Conservation (phyloP, 352 stramenopile genomes). For the Globisporangium megalacanthum region DNA sequence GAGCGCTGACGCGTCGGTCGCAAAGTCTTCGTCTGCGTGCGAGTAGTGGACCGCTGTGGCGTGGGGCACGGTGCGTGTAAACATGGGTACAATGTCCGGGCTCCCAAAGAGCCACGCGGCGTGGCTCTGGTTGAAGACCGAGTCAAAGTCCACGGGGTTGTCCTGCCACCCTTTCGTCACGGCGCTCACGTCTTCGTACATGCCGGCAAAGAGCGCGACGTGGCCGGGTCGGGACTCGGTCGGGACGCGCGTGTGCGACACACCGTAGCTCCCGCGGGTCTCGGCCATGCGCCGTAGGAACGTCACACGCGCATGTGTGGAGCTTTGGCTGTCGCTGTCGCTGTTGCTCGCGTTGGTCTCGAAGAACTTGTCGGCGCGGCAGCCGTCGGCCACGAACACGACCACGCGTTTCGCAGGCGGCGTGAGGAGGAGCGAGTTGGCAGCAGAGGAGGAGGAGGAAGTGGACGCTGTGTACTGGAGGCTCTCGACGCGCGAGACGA, state of each 20-base stretch:
- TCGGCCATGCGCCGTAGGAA: conserved; percentile 65
- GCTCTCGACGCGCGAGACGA: conserved; percentile 63
- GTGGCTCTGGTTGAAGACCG: conserved; percentile 78
- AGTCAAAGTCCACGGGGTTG: conserved; percentile 87
- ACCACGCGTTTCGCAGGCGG: conserved; percentile 63
- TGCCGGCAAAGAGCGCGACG: conserved; percentile 80
- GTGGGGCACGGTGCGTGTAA: conserved; percentile 68
- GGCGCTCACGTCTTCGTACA: conserved; percentile 86
- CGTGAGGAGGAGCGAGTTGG: conserved; percentile 5
- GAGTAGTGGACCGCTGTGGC: conserved; percentile 69
- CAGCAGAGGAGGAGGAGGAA: conserved; percentile 20
- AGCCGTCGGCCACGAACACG: conserved; percentile 82
- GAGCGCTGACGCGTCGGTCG: conserved; percentile 63
- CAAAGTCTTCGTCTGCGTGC: conserved; percentile 77
- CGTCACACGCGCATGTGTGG: conserved; percentile 23
- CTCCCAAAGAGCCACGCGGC: conserved; percentile 70
- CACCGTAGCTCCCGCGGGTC: conserved; percentile 56
- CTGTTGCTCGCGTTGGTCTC: conserved; percentile 29
- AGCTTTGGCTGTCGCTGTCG: not conserved
- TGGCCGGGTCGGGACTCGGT: conserved; percentile 80
- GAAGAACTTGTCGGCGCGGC: conserved; percentile 82
- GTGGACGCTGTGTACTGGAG: conserved; percentile 20
- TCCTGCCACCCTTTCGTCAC: conserved; percentile 87
- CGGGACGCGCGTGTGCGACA: conserved; percentile 84
- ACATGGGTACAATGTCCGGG: conserved; percentile 85